Evolutionary conservation across 2,329 filamentous ascomycete species (phyloP).

Genomic region (Rhinocladiella similis): DNA sequence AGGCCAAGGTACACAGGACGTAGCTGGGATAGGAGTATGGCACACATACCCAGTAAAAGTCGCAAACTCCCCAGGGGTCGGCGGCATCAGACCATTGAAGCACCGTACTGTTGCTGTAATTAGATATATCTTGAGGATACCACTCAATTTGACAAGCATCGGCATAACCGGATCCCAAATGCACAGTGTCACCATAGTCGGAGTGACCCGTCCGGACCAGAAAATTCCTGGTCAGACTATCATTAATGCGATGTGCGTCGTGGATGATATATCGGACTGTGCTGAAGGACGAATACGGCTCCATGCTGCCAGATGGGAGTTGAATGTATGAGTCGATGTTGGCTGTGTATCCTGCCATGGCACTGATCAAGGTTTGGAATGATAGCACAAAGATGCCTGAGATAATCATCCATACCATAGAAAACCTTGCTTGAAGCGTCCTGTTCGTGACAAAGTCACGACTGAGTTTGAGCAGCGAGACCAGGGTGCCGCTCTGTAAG

Average conservation of each 20-base stretch:
- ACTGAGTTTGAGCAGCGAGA: constrained; percentile 31
- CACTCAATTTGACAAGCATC: constrained; percentile 7
- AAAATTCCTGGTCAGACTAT: constrained; percentile 6
- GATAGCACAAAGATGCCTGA: constrained; percentile 34
- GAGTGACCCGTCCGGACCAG: neutral
- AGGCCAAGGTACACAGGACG: neutral
- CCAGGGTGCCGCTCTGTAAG: constrained; percentile 32
- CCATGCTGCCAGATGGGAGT: constrained; percentile 29
- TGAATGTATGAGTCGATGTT: constrained; percentile 32
- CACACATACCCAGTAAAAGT: neutral
- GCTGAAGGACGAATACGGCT: constrained; percentile 32
- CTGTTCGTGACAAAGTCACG: constrained; percentile 29
- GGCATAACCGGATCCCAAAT: neutral
- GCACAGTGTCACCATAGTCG: neutral
- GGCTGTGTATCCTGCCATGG: constrained; percentile 41
- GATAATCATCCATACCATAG: constrained; percentile 37
- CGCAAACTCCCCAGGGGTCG: neutral
- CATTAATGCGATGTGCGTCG: constrained; percentile 14
- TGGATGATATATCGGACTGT: constrained; percentile 23
- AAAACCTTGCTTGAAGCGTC: constrained; percentile 19
- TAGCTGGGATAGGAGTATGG: neutral
- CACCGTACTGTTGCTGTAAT: too few species aligned
- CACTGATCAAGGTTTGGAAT: constrained; percentile 36
- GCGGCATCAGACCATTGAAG: neutral
- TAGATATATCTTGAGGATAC: neutral